These are phyloP conservation scores for Hymenoscyphus infarciens DNA, from an alignment of 2,329 filamentous ascomycete genomes.

Conservation along the genomic window DNA sequence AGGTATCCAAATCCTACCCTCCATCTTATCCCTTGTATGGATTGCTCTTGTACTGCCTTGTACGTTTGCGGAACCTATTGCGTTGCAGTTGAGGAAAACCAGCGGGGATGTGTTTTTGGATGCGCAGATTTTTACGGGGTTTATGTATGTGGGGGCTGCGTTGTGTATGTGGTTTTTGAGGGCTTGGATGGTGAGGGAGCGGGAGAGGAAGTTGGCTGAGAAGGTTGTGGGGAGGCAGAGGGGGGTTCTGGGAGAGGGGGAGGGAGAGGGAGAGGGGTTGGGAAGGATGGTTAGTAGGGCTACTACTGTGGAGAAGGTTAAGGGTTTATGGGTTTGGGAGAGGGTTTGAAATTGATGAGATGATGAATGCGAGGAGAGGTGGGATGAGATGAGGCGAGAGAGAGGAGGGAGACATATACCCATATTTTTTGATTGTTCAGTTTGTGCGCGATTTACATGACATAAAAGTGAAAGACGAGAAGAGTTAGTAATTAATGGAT, in stretches of 20 bases:
- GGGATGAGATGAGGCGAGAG: not conserved
- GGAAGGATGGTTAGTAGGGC: slow-evolving; percentile 18
- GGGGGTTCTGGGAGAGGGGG: slow-evolving; percentile 15
- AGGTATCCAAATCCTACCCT: slow-evolving; percentile 64
- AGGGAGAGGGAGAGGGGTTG: slow-evolving; percentile 9
- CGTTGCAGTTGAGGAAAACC: slow-evolving; percentile 47
- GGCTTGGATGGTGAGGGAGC: slow-evolving; percentile 57
- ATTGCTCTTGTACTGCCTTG: slow-evolving; percentile 65
- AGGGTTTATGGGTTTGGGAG: slow-evolving; percentile 28
- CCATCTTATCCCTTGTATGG: slow-evolving; percentile 69
- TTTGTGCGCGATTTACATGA: too few species aligned
- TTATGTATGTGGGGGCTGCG: slow-evolving; percentile 58
- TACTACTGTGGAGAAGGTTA: slow-evolving; percentile 23
- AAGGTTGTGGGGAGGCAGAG: slow-evolving; percentile 14
- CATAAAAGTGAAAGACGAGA: too few species aligned
- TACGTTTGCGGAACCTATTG: slow-evolving; percentile 62
- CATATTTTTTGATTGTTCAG: too few species aligned
- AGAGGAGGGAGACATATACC: not conserved
- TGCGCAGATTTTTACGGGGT: slow-evolving; percentile 57
- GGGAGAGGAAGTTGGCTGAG: slow-evolving; percentile 37
- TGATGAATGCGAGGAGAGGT: not conserved
- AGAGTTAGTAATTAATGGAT: too few species aligned
- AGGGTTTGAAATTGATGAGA: slow-evolving; percentile 16
- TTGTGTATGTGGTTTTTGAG: slow-evolving; percentile 51
- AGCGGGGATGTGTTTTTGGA: slow-evolving; percentile 51